Percentiles rank a stretch among this genome's conserved stretches.
phyloP scores from a whole-genome alignment of 371 early-diverging fungal species.

The Haplosporangium sp. region DNA sequence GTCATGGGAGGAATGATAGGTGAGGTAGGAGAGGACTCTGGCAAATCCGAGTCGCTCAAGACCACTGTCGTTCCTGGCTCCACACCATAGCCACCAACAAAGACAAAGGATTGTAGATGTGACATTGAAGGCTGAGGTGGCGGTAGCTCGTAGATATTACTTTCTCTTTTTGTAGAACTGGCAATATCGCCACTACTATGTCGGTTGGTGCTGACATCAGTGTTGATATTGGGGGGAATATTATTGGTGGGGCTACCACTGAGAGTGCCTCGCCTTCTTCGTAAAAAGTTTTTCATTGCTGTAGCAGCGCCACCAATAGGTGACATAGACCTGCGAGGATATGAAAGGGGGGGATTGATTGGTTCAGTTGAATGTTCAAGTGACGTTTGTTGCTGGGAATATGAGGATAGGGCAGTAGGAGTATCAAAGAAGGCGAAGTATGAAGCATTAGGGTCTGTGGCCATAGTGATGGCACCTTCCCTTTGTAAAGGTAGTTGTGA shows the following conservation, averaged over 20 bases:
- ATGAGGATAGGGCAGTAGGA: background rate
- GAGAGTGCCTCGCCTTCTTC: conserved; percentile 25
- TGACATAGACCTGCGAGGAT: conserved; percentile 31
- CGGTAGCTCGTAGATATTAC: conserved; percentile 1
- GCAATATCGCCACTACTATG: background rate
- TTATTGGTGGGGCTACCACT: conserved; percentile 4
- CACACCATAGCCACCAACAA: conserved; percentile 25
- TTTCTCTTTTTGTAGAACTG: background rate
- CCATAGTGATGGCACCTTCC: background rate
- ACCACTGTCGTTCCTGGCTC: conserved; percentile 17
- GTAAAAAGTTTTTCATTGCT: conserved; percentile 41
- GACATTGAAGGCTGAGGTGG: background rate
- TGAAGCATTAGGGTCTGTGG: background rate
- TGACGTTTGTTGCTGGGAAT: background rate
- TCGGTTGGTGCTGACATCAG: background rate
- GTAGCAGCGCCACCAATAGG: conserved; percentile 35
- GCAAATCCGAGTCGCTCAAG: conserved; percentile 1
- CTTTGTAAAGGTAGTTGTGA: background rate
- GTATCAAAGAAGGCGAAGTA: conserved; percentile 1
- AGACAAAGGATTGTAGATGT: conserved; percentile 12
- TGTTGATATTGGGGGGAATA: background rate
- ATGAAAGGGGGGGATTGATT: background rate
- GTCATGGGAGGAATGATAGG: background rate
- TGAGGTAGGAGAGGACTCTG: conserved; percentile 2
- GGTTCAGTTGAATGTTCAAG: conserved; percentile 5